Percentiles rank a stretch among this genome's conserved stretches.
These are phyloP conservation scores for Dipteronia dyeriana DNA, from an alignment of 345 rosid species.

Conservation along the genomic window DNA sequence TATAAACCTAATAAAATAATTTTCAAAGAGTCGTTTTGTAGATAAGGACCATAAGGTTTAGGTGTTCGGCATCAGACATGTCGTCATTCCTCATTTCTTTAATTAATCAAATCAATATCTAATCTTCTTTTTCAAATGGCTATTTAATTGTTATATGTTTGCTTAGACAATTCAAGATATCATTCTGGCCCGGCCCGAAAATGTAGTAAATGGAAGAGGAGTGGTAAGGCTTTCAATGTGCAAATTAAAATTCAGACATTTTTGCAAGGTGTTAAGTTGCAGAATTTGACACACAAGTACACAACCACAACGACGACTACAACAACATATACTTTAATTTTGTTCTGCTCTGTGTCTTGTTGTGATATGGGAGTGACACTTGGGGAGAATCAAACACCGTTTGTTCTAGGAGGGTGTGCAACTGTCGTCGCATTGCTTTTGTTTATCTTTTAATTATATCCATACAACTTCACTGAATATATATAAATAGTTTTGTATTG, in stretches of 20 bases:
- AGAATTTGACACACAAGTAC: not conserved
- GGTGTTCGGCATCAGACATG: not conserved
- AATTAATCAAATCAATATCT: too few species aligned
- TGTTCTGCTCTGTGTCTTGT: not conserved
- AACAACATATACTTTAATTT: not conserved
- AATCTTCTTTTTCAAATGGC: too few species aligned
- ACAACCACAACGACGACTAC: not conserved
- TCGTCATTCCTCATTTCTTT: constrained; percentile 11
- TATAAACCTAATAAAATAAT: not conserved
- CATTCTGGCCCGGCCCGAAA: not conserved
- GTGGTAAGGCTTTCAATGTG: not conserved
- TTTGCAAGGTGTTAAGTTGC: not conserved
- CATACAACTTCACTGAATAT: not conserved
- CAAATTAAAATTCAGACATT: not conserved
- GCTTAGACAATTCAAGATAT: not conserved
- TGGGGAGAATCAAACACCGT: not conserved
- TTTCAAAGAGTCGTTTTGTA: not conserved
- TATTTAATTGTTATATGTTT: too few species aligned
- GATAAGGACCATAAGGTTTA: constrained; percentile 21
- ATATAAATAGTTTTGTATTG: not conserved
- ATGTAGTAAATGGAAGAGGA: not conserved
- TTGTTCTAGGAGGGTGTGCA: not conserved
- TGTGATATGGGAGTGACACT: not conserved
- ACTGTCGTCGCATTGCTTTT: not conserved
- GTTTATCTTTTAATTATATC: not conserved